These are phyloP conservation scores for Rubroboletus pulcherrimus DNA, from an alignment of 768 basidiomycete species.

Conservation along the genomic window DNA sequence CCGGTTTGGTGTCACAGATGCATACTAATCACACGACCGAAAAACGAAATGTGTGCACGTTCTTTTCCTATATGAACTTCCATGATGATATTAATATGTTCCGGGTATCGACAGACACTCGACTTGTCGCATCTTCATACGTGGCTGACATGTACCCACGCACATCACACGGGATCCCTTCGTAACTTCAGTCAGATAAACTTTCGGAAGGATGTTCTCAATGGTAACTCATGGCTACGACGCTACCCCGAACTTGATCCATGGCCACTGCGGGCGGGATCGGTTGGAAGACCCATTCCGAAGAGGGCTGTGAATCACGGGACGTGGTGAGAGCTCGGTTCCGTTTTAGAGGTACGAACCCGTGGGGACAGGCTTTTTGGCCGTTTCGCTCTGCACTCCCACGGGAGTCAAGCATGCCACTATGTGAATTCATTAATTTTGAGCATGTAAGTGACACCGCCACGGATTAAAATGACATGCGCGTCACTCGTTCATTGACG, in stretches of 20 bases:
- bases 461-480: background rate
- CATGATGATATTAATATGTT: background rate
- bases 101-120: constrained; percentile 6
- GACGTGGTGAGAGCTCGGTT: background rate
- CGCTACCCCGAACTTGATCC: background rate
- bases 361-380: background rate
- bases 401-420: background rate
- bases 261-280: background rate
- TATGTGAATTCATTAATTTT: background rate
- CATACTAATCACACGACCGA: background rate
- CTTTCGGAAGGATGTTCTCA: background rate
- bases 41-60: background rate
- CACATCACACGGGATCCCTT: background rate
- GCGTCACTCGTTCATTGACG: background rate
- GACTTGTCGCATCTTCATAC: constrained; percentile 11
- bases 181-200: background rate
- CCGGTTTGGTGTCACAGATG: too few relatives aligned
- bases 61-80: constrained; percentile 5
- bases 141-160: background rate
- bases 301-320: background rate
- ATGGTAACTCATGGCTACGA: background rate
- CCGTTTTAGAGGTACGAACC: background rate
- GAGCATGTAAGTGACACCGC: background rate
- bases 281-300: background rate
- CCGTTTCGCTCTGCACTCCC: background rate